These are phyloP conservation scores for Sporothrix mexicana DNA, from an alignment of 2,329 filamentous ascomycete genomes.

Conservation along the genomic window DNA sequence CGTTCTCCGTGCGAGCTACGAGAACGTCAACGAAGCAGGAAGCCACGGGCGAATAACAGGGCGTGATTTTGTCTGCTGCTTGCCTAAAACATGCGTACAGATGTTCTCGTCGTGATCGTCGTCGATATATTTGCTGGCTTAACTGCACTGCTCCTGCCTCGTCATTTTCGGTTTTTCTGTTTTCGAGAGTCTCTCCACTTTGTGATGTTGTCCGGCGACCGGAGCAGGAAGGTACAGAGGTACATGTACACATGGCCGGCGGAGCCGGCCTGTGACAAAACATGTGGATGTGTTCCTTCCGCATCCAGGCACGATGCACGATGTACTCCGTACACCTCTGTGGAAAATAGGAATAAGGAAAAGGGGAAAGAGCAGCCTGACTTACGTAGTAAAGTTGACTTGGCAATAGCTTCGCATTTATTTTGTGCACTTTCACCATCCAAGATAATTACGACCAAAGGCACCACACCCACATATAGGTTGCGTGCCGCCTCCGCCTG, in stretches of 20 bases:
- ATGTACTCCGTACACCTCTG: neutral
- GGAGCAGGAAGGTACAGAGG: slow-evolving; percentile 16
- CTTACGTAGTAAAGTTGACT: slow-evolving; percentile 1
- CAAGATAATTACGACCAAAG: neutral
- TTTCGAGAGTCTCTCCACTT: no score
- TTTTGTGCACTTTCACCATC: neutral
- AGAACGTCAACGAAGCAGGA: neutral
- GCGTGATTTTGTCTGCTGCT: neutral
- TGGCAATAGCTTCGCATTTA: neutral
- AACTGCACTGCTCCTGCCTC: neutral
- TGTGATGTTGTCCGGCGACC: slow-evolving; percentile 8
- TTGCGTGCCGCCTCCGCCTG: slow-evolving; percentile 7
- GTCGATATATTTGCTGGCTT: neutral
- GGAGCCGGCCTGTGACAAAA: slow-evolving; percentile 13
- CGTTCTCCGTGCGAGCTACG: slow-evolving; percentile 9
- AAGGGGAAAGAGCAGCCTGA: neutral
- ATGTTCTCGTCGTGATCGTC: neutral
- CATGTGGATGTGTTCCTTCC: neutral
- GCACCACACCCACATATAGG: neutral
- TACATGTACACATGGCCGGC: neutral
- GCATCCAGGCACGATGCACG: neutral
- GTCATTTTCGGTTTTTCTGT: neutral
- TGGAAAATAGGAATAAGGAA: neutral
- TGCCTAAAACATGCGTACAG: neutral
- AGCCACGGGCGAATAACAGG: slow-evolving; percentile 26